Conservation (phyloP, 2,329 filamentous ascomycete species). For the Zymoseptoria brevis region DNA sequence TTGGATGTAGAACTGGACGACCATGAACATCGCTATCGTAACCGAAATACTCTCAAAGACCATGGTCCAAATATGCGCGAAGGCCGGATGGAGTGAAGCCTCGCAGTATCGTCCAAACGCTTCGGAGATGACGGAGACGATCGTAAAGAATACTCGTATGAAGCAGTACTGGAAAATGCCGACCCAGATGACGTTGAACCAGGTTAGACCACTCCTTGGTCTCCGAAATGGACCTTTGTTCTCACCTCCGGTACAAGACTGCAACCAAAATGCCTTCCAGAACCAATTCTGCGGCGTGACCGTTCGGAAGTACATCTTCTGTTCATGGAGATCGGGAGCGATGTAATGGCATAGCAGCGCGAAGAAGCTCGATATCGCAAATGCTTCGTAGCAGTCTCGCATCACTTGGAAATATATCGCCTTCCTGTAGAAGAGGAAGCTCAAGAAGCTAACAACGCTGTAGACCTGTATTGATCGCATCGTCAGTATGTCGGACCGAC, state of each 20-base stretch:
- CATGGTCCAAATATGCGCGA: conserved; percentile 78
- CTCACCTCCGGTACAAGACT: conserved; percentile 61
- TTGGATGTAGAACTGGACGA: conserved; percentile 82
- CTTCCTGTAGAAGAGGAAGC: conserved; percentile 65
- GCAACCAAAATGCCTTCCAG: conserved; percentile 62
- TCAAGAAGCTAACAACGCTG: conserved; percentile 63
- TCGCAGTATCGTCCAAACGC: conserved; percentile 66
- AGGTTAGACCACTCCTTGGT: conserved; percentile 74
- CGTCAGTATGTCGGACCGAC: neutral
- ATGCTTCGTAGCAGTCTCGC: conserved; percentile 81
- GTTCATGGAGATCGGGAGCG: conserved; percentile 66
- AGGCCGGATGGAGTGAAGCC: conserved; percentile 66
- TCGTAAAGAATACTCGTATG: conserved; percentile 69
- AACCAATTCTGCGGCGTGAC: conserved; percentile 66
- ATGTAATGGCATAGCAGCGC: conserved; percentile 73
- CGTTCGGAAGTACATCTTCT: conserved; percentile 72
- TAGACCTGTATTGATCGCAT: conserved; percentile 47
- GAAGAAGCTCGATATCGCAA: conserved; percentile 82
- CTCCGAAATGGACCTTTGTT: conserved; percentile 59
- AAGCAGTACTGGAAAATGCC: conserved; percentile 82
- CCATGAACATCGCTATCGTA: conserved; percentile 77
- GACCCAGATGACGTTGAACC: conserved; percentile 83
- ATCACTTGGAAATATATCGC: conserved; percentile 75
- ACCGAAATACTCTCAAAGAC: conserved; percentile 64
- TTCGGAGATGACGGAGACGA: conserved; percentile 67